A percentile compares a stretch with the other conserved stretches of the same genome.
Conservation (phyloP, 2,329 filamentous ascomycete genomes). For the Emergomyces pasteurianus region DNA sequence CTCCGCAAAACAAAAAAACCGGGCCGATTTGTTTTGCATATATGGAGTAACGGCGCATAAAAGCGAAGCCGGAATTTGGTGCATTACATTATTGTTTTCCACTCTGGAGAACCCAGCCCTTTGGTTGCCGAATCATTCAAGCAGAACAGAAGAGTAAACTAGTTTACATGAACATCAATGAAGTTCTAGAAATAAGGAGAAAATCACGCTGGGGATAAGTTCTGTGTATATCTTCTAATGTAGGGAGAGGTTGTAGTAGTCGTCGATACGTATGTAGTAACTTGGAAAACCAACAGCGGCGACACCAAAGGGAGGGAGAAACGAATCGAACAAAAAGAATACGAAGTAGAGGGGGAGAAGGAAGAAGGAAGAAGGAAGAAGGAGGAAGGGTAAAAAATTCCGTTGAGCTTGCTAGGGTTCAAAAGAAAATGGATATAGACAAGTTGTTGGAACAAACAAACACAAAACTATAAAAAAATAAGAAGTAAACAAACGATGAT, state of each 20-base stretch:
- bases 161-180: neutral
- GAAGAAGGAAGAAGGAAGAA: too few species aligned
- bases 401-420: neutral
- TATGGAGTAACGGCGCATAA: neutral
- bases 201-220: neutral
- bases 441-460: neutral
- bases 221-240: conserved; percentile 10
- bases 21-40: neutral
- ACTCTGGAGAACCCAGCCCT: neutral
- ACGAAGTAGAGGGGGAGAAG: neutral
- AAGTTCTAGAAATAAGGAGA: neutral
- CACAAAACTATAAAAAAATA: neutral
- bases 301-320: neutral
- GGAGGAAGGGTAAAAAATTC: neutral
- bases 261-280: neutral
- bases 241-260: neutral
- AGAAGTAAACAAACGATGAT: neutral
- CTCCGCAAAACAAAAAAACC: too few species aligned
- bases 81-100: neutral
- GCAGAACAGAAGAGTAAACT: neutral
- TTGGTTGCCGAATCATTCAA: neutral
- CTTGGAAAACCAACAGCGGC: neutral
- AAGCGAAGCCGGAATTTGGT: neutral
- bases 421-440: neutral
- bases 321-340: neutral